A percentile compares a stretch with the other conserved stretches of the same genome.
Conservation (phyloP, 2,329 filamentous ascomycete species). For the Trichoderma harzianum region DNA sequence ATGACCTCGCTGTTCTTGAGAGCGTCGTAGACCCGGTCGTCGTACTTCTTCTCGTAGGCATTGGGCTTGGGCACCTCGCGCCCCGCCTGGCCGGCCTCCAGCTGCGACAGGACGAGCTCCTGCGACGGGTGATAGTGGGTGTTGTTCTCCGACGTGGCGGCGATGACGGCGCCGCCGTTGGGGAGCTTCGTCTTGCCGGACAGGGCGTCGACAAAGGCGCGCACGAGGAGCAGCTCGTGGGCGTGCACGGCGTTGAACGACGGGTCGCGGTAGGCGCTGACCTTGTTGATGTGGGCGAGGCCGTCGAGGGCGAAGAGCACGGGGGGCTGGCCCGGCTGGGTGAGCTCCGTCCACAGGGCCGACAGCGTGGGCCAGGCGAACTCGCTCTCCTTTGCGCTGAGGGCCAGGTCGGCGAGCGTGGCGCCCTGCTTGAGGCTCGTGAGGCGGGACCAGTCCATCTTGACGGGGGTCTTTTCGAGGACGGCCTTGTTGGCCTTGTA, state of each 20-base stretch:
- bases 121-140: slow-evolving; percentile 61
- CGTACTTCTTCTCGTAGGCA: slow-evolving; percentile 55
- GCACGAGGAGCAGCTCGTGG: slow-evolving; percentile 75
- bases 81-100: slow-evolving; percentile 43
- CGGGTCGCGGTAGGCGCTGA: slow-evolving; percentile 70
- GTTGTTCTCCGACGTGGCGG: slow-evolving; percentile 71
- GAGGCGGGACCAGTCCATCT: slow-evolving; percentile 43
- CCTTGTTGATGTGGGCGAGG: slow-evolving; percentile 74
- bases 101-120: slow-evolving; percentile 61
- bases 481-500: slow-evolving; percentile 67
- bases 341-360: slow-evolving; percentile 77
- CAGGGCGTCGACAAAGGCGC: slow-evolving; percentile 71
- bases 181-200: slow-evolving; percentile 53
- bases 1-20: slow-evolving; percentile 51
- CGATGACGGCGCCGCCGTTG: slow-evolving; percentile 79
- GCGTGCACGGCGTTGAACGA: slow-evolving; percentile 75
- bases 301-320: slow-evolving; percentile 77
- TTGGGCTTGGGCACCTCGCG: slow-evolving; percentile 42
- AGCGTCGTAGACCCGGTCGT: slow-evolving; percentile 52
- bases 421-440: slow-evolving; percentile 50
- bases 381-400: slow-evolving; percentile 70
- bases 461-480: slow-evolving; percentile 50
- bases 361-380: slow-evolving; percentile 76
- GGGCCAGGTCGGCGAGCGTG: slow-evolving; percentile 65
- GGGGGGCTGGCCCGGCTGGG: slow-evolving; percentile 47